A percentile compares a stretch with the other conserved stretches of the same genome.
Evolutionary conservation across 176 grass and related monocot species (phyloP).

Genomic region (Oryza coarctata): DNA sequence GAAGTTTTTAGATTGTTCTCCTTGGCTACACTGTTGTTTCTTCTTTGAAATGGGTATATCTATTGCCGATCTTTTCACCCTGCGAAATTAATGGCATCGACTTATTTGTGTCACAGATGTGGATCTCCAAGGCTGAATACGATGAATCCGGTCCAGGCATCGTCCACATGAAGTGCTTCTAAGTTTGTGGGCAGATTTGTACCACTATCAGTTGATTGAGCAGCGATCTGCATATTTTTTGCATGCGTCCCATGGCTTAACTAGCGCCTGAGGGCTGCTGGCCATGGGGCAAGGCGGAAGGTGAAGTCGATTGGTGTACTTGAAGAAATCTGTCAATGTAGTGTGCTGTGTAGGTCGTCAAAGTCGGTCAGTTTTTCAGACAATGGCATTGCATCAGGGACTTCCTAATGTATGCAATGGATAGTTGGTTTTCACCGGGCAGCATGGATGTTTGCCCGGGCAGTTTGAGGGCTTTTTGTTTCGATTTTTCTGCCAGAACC

Average conservation of each 20-base stretch:
- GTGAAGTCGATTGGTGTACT: conserved; percentile 19
- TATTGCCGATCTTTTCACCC: background rate
- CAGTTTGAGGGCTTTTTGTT: background rate
- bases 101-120: conserved; percentile 47
- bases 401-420: conserved; percentile 14
- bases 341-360: conserved; percentile 5
- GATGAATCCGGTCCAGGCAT: conserved; percentile 73
- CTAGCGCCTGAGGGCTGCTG: background rate
- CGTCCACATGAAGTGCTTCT: conserved; percentile 91
- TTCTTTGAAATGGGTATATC: background rate
- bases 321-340: conserved; percentile 14
- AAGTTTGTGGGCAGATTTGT: conserved; percentile 2
- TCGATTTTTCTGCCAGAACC: conserved; percentile 9
- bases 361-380: background rate
- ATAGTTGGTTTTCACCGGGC: background rate
- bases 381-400: conserved; percentile 12
- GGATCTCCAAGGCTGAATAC: conserved; percentile 86
- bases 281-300: conserved; percentile 10
- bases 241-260: conserved; percentile 19
- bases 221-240: conserved; percentile 30
- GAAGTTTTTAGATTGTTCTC: background rate
- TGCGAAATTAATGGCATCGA: background rate
- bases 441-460: background rate
- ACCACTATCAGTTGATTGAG: conserved; percentile 33
- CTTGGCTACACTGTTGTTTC: background rate